These are phyloP conservation scores for Rhododendron molle DNA, from an alignment of 148 eudicot genomes.

Conservation along the genomic window DNA sequence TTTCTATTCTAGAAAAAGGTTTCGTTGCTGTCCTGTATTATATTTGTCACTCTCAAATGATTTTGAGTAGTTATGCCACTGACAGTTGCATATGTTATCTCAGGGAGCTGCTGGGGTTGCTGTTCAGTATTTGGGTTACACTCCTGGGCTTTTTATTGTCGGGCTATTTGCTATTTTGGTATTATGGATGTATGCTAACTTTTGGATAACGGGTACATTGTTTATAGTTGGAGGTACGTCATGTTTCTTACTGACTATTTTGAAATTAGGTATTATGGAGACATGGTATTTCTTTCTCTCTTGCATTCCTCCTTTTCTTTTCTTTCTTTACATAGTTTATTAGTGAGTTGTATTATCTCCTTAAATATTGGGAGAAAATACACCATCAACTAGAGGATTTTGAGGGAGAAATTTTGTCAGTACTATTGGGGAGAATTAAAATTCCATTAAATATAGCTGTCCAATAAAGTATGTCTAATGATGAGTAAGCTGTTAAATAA, in stretches of 20 bases:
- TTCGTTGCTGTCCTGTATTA: neutral
- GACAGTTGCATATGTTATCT: conserved; percentile 31
- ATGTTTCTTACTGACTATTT: conserved; percentile 8
- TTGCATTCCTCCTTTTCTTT: neutral
- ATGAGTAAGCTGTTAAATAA: neutral
- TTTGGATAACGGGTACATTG: conserved; percentile 90
- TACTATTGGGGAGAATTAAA: neutral
- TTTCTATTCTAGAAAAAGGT: neutral
- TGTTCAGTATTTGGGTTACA: conserved; percentile 85
- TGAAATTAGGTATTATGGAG: neutral
- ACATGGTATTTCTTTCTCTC: neutral
- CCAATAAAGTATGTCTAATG: neutral
- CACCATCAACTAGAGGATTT: neutral
- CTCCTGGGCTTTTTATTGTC: conserved; percentile 95
- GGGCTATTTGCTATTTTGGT: conserved; percentile 86
- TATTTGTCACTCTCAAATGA: neutral
- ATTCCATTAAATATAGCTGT: neutral
- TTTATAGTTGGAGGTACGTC: conserved; percentile 88
- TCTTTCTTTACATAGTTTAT: neutral
- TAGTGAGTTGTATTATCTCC: neutral
- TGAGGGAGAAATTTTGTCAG: neutral
- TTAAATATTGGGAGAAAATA: neutral
- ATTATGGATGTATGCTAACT: conserved; percentile 98
- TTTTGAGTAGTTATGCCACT: conserved; percentile 8
- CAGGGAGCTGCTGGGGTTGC: conserved; percentile 96